phyloP scores from a whole-genome alignment of 306 rosid species.

The Alnus glutinosa region DNA sequence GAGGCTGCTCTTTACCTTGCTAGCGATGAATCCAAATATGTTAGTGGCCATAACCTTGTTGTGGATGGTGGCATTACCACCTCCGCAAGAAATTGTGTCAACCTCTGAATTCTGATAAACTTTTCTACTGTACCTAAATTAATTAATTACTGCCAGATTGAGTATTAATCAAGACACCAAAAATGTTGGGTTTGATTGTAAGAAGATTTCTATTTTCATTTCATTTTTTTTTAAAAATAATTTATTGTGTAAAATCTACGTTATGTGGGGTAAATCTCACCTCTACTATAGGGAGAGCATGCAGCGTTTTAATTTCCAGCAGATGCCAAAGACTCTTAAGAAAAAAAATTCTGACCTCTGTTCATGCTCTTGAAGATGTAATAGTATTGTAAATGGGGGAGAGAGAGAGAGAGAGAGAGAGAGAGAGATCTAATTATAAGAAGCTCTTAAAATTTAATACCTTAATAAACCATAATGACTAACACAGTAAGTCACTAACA shows the following conservation, averaged over 20 bases:
- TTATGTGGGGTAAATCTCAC: neutral
- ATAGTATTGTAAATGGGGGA: too few species aligned
- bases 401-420: too few species aligned
- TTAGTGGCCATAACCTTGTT: conserved; percentile 92
- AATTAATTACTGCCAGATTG: neutral
- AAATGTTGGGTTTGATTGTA: neutral
- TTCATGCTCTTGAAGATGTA: too few species aligned
- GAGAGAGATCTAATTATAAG: too few species aligned
- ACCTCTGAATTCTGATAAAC: conserved; percentile 27
- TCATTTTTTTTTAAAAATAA: neutral
- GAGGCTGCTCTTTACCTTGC: conserved; percentile 95
- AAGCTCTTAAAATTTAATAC: too few species aligned
- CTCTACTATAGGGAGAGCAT: too few species aligned
- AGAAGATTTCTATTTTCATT: neutral
- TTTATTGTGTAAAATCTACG: neutral
- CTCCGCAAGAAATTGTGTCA: conserved; percentile 67
- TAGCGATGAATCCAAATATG: conserved; percentile 85
- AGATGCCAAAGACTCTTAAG: too few species aligned
- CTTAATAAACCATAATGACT: too few species aligned
- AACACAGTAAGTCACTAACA: too few species aligned
- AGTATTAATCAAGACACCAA: neutral
- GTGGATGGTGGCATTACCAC: conserved; percentile 90
- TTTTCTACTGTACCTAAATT: neutral
- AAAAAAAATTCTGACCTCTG: too few species aligned
- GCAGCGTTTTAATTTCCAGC: too few species aligned